Evolutionary conservation across 2,329 filamentous ascomycete genomes (phyloP).

Genomic region (Aspergillus intermedius): DNA sequence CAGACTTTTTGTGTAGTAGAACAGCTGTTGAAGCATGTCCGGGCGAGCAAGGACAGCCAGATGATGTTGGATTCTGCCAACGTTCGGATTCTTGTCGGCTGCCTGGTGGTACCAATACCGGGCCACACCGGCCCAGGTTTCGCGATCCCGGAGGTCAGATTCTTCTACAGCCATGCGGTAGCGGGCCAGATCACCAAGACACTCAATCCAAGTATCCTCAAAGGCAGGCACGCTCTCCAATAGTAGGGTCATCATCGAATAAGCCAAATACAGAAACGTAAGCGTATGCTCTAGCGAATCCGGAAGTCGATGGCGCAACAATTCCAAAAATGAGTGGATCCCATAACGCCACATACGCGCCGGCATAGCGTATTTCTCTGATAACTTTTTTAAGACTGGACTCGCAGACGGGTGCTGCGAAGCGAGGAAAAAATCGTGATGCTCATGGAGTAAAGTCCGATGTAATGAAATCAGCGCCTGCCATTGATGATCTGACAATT

Average conservation of each 20-base stretch:
- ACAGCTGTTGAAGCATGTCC: slow-evolving; percentile 52
- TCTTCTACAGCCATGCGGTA: slow-evolving; percentile 93
- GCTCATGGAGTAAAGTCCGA: slow-evolving; percentile 70
- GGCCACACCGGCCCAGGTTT: slow-evolving; percentile 75
- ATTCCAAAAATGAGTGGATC: slow-evolving; percentile 76
- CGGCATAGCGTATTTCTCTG: slow-evolving; percentile 82
- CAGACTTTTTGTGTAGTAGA: slow-evolving; percentile 54
- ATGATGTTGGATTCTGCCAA: slow-evolving; percentile 81
- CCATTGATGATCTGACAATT: slow-evolving; percentile 64
- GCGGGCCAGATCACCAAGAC: slow-evolving; percentile 74
- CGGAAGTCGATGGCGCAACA: slow-evolving; percentile 68
- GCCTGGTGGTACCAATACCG: slow-evolving; percentile 80
- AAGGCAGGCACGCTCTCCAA: slow-evolving; percentile 81
- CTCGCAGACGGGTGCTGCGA: slow-evolving; percentile 78
- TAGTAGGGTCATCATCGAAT: slow-evolving; percentile 80
- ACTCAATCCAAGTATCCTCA: slow-evolving; percentile 88
- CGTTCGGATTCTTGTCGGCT: slow-evolving; percentile 66
- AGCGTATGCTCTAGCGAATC: slow-evolving; percentile 81
- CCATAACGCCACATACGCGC: slow-evolving; percentile 91
- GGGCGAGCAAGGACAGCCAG: slow-evolving; percentile 62
- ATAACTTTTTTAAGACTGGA: slow-evolving; percentile 58
- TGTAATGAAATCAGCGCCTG: slow-evolving; percentile 78
- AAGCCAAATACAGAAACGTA: slow-evolving; percentile 80
- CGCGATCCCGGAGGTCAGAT: slow-evolving; percentile 64
- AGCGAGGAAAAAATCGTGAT: slow-evolving; percentile 80